Evolutionary conservation across 2,329 filamentous ascomycete species (phyloP), one percentile per base, ranked within the genome.

Genomic region (Sporothrix brasiliensis): DNA sequence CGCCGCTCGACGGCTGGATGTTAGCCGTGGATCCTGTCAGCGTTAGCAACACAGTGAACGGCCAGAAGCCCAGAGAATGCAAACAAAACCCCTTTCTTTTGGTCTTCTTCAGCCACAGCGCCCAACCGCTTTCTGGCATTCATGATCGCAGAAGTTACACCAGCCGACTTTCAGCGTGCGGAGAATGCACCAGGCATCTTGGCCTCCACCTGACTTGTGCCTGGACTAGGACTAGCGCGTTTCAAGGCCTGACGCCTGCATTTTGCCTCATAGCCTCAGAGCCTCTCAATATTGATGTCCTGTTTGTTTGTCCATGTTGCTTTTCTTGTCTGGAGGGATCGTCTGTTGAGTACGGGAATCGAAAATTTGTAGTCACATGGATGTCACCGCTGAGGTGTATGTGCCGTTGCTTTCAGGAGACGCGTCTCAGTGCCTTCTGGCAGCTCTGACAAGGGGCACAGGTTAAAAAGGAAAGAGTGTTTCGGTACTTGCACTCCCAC

Each of bases 151-250:
- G 39, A 41, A 41, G 11, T 11, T 41, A 11, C 11, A 41, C 60
- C 60, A 63, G 60, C 60, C 60, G 41, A 30, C n/a, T 39, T 44
- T 11, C 58, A 61, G 56, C 58, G 5, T 6, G 24, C 24, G 24
- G 24, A 24, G 24, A 24, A 47, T 47, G 19, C 34, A 44, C 58
- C 34, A 19, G 24, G 24, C 24, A 24, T 21, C 41, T 34, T 39
- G 39, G 39, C 11, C 39, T 5, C 6, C 61, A 39, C 44, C 44
- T 52, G 61, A 66, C 61, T 52, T 50, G 24, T 68, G 44, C 34
- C 68, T 69, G n/a, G 47, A 70, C 49, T 47, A 27, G 50, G 50
- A 56, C 68, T 70, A 70, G 68, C 27, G 68, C 60, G 68, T 70
- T 70, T 70, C 68, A 70, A 24, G 27, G 16, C 65, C 65, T 13